Evolutionary conservation across 208 protist genomes (phyloP).

Genomic region (Leishmania arabica): DNA sequence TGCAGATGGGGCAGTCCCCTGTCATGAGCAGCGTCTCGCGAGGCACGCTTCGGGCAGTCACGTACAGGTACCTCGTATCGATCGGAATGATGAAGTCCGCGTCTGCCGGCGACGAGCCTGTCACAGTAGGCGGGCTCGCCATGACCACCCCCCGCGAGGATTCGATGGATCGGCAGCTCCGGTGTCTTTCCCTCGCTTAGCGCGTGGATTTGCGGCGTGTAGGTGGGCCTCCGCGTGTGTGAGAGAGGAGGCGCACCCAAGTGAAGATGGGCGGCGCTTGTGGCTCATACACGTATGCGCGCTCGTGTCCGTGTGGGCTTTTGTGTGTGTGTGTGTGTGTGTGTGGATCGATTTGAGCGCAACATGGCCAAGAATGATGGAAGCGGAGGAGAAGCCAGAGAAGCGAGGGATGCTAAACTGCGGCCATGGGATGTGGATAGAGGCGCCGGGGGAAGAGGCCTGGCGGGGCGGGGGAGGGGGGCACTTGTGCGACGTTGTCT

Average conservation of each 20-base stretch:
- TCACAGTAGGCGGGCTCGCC: background rate
- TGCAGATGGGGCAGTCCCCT: conserved; percentile 36
- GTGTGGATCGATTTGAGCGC: background rate
- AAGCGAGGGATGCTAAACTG: background rate
- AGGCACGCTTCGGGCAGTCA: conserved; percentile 23
- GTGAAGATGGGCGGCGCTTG: background rate
- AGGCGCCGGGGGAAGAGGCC: background rate
- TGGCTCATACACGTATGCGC: background rate
- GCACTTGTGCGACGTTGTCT: background rate
- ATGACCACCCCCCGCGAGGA: background rate
- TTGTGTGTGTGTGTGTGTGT: background rate
- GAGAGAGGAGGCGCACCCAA: background rate
- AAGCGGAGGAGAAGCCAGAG: background rate
- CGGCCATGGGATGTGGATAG: background rate
- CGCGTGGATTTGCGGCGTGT: background rate
- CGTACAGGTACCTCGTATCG: conserved; percentile 33
- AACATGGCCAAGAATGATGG: background rate
- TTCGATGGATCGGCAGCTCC: background rate
- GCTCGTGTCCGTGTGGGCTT: background rate
- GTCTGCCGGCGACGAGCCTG: background rate
- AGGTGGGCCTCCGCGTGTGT: background rate
- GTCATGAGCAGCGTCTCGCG: conserved; percentile 32
- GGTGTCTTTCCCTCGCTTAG: background rate
- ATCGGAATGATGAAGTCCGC: conserved; percentile 38
- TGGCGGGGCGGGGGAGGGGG: background rate